Evolutionary conservation across 1,139 yeast genomes (phyloP).

Genomic region (Eremothecium sinecaudum): DNA sequence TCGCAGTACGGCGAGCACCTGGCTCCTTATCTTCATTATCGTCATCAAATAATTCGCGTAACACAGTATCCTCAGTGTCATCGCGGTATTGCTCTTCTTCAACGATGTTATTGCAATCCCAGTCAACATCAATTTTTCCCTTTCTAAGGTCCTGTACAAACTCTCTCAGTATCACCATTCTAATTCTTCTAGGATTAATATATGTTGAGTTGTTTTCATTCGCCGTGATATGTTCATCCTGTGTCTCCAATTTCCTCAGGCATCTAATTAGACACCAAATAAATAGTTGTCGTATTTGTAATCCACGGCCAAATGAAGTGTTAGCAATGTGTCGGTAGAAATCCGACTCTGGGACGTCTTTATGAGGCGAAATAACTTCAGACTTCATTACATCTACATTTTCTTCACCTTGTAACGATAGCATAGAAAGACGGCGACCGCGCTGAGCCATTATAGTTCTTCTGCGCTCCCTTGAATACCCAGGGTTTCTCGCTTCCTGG

Average conservation of each 20-base stretch:
- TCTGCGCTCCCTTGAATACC: constrained; percentile 10
- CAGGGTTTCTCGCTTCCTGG: constrained; percentile 3
- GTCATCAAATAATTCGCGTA: constrained; percentile 22
- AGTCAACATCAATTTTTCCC: constrained; percentile 22
- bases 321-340: constrained; percentile 28
- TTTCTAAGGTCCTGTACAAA: constrained; percentile 27
- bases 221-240: constrained; percentile 3
- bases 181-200: constrained; percentile 19
- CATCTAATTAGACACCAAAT: constrained; percentile 28
- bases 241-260: constrained; percentile 15
- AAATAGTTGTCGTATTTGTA: constrained; percentile 27
- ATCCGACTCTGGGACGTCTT: constrained; percentile 27
- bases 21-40: constrained; percentile 12
- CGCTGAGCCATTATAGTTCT: constrained; percentile 19
- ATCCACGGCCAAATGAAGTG: constrained; percentile 21
- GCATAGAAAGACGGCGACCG: constrained; percentile 23
- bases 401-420: constrained; percentile 17
- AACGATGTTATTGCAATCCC: constrained; percentile 20
- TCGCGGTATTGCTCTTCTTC: constrained; percentile 11
- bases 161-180: constrained; percentile 22
- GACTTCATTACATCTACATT: constrained; percentile 10
- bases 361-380: constrained; percentile 26
- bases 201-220: constrained; percentile 8
- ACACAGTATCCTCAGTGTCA: constrained; percentile 14
- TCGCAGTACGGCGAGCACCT: constrained; percentile 5